Conservation (phyloP, 2,329 filamentous ascomycete species). For the Podosphaera xanthii region DNA sequence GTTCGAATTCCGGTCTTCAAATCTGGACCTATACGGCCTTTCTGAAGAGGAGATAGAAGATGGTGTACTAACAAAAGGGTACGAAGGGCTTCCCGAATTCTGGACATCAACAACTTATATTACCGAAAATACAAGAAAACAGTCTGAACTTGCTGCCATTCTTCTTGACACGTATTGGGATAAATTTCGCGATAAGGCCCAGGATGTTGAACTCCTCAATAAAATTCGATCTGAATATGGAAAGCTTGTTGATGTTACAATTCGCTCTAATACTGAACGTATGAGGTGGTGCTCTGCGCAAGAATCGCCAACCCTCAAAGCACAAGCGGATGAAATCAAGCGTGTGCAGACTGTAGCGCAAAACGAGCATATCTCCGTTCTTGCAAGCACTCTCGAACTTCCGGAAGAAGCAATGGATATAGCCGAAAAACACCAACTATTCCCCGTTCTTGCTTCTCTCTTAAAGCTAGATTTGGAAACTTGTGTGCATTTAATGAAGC, state of each 20-base stretch:
- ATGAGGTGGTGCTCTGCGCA: constrained; percentile 33
- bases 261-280: constrained; percentile 34
- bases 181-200: constrained; percentile 10
- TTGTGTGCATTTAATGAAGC: not conserved
- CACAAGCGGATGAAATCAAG: constrained; percentile 25
- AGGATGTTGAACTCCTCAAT: constrained; percentile 13
- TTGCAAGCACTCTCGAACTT: constrained; percentile 26
- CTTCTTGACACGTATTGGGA: constrained; percentile 16
- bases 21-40: constrained; percentile 51
- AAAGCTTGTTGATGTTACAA: constrained; percentile 31
- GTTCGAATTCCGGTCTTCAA: constrained; percentile 47
- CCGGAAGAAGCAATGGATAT: constrained; percentile 33
- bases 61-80: constrained; percentile 39
- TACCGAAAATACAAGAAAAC: constrained; percentile 36
- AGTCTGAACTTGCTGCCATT: constrained; percentile 28
- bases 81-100: constrained; percentile 49
- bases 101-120: constrained; percentile 59
- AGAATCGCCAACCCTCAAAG: constrained; percentile 22
- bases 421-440: constrained; percentile 38
- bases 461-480: constrained; percentile 12
- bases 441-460: constrained; percentile 34
- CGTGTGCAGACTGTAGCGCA: constrained; percentile 20
- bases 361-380: constrained; percentile 22
- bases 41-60: constrained; percentile 39
- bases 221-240: constrained; percentile 28